Conservation (phyloP, 176 grass and related monocot genomes). For the Phyllostachys edulis region DNA sequence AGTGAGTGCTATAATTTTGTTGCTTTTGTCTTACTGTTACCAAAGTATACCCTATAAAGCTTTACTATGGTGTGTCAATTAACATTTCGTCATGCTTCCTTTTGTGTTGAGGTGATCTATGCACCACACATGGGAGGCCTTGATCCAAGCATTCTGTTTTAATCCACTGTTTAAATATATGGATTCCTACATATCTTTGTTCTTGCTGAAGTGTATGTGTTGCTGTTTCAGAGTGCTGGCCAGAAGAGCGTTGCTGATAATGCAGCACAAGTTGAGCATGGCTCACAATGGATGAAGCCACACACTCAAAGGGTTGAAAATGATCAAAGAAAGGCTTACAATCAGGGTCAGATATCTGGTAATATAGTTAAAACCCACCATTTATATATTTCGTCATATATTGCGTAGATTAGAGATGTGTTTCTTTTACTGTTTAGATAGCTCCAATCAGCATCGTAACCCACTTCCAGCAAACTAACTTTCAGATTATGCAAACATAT, state of each 20-base stretch:
- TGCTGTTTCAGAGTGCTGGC: slow-evolving; percentile 39
- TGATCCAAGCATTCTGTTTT: neutral
- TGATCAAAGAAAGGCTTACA: slow-evolving; percentile 45
- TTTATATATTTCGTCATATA: slow-evolving; percentile 17
- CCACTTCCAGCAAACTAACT: neutral
- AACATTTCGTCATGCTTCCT: neutral
- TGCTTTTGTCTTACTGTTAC: neutral
- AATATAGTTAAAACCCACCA: slow-evolving; percentile 17
- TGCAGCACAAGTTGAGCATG: slow-evolving; percentile 37
- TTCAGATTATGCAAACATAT: neutral
- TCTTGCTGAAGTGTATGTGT: slow-evolving; percentile 15
- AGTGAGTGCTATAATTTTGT: neutral
- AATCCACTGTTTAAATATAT: neutral
- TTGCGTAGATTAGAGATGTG: neutral
- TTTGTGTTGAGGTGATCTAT: neutral
- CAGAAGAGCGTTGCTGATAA: slow-evolving; percentile 48
- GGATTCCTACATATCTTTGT: neutral
- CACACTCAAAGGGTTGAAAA: slow-evolving; percentile 35
- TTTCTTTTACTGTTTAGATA: neutral
- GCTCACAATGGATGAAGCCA: slow-evolving; percentile 45
- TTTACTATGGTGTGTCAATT: neutral
- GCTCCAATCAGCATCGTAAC: neutral
- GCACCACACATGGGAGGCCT: neutral
- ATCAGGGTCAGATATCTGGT: slow-evolving; percentile 44
- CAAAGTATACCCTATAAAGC: neutral